Conservation (phyloP, 148 eudicot species). For the Chenopodium formosanum region DNA sequence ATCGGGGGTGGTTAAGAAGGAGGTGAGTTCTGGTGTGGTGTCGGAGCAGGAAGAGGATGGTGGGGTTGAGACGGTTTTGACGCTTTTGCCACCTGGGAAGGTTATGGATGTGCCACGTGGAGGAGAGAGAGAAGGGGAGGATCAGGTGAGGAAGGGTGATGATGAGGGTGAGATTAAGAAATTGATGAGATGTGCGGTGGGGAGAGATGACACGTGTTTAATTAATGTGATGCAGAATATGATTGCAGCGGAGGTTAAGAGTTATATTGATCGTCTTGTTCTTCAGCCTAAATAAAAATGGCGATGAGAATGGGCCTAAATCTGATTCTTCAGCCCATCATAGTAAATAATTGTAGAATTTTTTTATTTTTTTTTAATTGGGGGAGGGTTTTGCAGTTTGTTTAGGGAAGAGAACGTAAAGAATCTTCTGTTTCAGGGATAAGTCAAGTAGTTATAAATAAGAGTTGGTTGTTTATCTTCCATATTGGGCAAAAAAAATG, state of each 20-base stretch:
- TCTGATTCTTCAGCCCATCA: background rate
- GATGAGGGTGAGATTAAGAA: background rate
- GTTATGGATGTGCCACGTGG: slow-evolving; percentile 6
- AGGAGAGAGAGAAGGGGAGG: background rate
- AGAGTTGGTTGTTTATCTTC: background rate
- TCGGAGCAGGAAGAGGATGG: slow-evolving; percentile 1
- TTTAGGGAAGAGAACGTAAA: background rate
- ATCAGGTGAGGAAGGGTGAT: background rate
- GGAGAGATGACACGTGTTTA: slow-evolving; percentile 16
- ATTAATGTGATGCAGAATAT: slow-evolving; percentile 25
- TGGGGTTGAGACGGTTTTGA: slow-evolving; percentile 33
- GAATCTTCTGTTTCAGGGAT: background rate
- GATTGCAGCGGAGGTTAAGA: slow-evolving; percentile 36
- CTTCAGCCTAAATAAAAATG: background rate
- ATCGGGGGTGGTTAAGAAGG: slow-evolving; percentile 15
- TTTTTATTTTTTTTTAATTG: background rate
- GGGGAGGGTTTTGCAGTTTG: background rate
- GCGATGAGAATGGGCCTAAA: background rate
- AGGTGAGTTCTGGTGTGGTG: background rate
- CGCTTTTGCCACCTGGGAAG: slow-evolving; percentile 48
- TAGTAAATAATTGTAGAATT: background rate
- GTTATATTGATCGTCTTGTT: slow-evolving; percentile 24
- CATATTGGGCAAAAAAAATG: too few relatives aligned
- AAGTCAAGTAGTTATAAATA: too few relatives aligned
- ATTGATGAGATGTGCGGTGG: slow-evolving; percentile 1